Conservation (phyloP, 176 grass and related monocot species). For the Ensete glaucum region DNA sequence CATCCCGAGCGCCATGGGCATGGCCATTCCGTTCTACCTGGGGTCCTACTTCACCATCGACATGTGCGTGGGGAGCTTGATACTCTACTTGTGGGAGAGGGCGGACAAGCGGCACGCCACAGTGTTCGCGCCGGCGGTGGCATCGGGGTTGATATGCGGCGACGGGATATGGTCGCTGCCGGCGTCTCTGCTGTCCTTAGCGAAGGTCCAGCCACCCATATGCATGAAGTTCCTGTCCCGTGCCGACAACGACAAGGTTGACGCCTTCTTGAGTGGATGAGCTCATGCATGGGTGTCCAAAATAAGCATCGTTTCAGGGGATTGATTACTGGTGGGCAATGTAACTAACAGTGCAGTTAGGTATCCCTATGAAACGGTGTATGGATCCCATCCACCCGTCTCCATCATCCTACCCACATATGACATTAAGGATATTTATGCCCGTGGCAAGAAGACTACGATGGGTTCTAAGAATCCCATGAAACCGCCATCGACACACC, state of each 20-base stretch:
- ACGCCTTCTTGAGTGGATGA: neutral
- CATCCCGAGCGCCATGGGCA: slow-evolving; percentile 54
- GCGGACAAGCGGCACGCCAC: slow-evolving; percentile 1
- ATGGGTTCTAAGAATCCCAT: too few species aligned
- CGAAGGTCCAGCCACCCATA: slow-evolving; percentile 21
- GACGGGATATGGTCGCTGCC: slow-evolving; percentile 37
- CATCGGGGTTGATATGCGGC: slow-evolving; percentile 25
- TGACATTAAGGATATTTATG: too few species aligned
- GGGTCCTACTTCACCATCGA: slow-evolving; percentile 65
- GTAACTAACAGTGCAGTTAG: too few species aligned
- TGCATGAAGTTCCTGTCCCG: slow-evolving; percentile 31
- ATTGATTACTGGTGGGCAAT: too few species aligned
- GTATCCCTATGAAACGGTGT: too few species aligned
- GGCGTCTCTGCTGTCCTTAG: slow-evolving; percentile 18
- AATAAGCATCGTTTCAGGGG: too few species aligned
- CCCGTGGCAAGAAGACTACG: too few species aligned
- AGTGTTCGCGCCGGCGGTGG: slow-evolving; percentile 11
- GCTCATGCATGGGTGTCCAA: neutral
- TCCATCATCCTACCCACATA: too few species aligned
- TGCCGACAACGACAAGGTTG: slow-evolving; percentile 11
- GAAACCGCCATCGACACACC: too few species aligned
- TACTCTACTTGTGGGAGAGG: slow-evolving; percentile 24
- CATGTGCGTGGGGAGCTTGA: slow-evolving; percentile 43
- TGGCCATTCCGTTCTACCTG: slow-evolving; percentile 56
- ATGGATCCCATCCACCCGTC: too few species aligned